These are phyloP conservation scores for Jackrogersella multiformis DNA, from an alignment of 495 filamentous ascomycete genomes.

Conservation along the genomic window DNA sequence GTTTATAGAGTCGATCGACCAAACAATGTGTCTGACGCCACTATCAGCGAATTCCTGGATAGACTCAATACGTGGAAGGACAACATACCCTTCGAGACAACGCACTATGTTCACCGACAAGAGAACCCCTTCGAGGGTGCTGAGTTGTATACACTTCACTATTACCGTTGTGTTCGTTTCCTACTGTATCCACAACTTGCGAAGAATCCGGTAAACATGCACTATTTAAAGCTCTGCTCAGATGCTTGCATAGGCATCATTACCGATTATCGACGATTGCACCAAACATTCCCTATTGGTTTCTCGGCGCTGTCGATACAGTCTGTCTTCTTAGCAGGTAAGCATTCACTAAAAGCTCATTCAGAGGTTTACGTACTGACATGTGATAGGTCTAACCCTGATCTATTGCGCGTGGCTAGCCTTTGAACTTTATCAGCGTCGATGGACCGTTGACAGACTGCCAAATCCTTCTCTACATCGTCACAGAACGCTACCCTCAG, in stretches of 20 bases:
- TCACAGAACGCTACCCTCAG: slow-evolving; percentile 63
- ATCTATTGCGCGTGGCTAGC: slow-evolving; percentile 49
- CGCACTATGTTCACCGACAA: slow-evolving; percentile 53
- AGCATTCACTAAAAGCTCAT: not conserved
- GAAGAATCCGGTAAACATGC: slow-evolving; percentile 57
- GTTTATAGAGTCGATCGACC: slow-evolving; percentile 64
- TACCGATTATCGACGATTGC: slow-evolving; percentile 60
- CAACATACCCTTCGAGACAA: slow-evolving; percentile 43
- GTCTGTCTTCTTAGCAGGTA: slow-evolving; percentile 66
- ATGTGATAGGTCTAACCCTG: slow-evolving; percentile 39
- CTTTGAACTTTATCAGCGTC: slow-evolving; percentile 36
- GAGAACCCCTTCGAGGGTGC: slow-evolving; percentile 59
- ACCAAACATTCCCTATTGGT: slow-evolving; percentile 62
- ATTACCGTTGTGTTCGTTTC: slow-evolving; percentile 61
- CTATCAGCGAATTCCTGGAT: slow-evolving; percentile 41
- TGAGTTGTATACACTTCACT: slow-evolving; percentile 64
- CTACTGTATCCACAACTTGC: slow-evolving; percentile 63
- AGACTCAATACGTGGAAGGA: slow-evolving; percentile 45
- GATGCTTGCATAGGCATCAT: slow-evolving; percentile 61
- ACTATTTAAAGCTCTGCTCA: slow-evolving; percentile 62
- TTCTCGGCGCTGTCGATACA: slow-evolving; percentile 65
- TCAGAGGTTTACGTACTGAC: not conserved
- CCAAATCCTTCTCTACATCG: slow-evolving; percentile 64
- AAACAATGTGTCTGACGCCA: slow-evolving; percentile 38
- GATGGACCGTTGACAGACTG: slow-evolving; percentile 49